phyloP scores from a whole-genome alignment of 768 basidiomycete genomes.

The Trichaptum fuscoviolaceum region DNA sequence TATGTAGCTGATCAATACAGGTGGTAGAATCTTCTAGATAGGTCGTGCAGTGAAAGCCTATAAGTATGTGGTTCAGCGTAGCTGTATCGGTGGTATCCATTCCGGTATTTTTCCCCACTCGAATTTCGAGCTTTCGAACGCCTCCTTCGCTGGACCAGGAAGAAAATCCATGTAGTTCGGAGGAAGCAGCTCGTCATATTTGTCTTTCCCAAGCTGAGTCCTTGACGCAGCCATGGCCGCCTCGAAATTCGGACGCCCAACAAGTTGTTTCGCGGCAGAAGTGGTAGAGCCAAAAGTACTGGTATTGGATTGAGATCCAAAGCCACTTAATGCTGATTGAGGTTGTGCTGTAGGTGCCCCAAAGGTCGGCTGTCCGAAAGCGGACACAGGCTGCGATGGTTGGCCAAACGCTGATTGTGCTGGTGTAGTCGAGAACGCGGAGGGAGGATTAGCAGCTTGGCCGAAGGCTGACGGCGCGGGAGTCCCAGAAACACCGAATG shows the following conservation, averaged over 20 bases:
- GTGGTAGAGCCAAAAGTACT: conserved; percentile 24
- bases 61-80: conserved; percentile 35
- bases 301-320: conserved; percentile 23
- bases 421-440: conserved; percentile 25
- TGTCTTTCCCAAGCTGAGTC: conserved; percentile 38
- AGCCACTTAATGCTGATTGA: conserved; percentile 25
- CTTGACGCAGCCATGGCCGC: conserved; percentile 30
- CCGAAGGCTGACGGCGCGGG: conserved; percentile 33
- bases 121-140: conserved; percentile 54
- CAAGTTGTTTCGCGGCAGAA: conserved; percentile 14
- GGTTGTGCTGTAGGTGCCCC: neutral
- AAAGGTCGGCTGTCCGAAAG: conserved; percentile 22
- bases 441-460: conserved; percentile 15
- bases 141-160: conserved; percentile 44
- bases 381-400: conserved; percentile 25
- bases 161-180: conserved; percentile 51
- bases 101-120: conserved; percentile 67
- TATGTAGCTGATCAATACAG: too few relatives aligned
- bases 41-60: conserved; percentile 24
- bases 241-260: conserved; percentile 29
- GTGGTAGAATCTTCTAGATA: too few relatives aligned
- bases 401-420: conserved; percentile 36
- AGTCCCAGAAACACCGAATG: conserved; percentile 34
- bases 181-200: conserved; percentile 54
- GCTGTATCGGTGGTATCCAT: conserved; percentile 63